These are phyloP conservation scores for Colletotrichum sp. DNA, from an alignment of 2,329 filamentous ascomycete species.

Conservation along the genomic window DNA sequence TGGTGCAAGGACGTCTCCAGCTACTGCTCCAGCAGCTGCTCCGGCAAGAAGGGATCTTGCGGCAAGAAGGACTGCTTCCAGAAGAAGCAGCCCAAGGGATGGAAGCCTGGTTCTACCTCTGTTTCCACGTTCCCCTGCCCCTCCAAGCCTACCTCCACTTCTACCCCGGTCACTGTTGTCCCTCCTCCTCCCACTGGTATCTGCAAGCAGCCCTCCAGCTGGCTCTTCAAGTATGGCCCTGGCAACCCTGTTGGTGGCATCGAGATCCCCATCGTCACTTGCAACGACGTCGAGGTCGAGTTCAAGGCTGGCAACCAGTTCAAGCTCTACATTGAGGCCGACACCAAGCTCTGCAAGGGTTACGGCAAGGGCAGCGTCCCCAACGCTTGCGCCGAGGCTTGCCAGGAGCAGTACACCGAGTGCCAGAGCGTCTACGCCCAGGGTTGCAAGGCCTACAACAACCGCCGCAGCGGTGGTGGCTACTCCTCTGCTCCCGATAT, in stretches of 20 bases:
- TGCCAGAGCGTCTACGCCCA: constrained; percentile 55
- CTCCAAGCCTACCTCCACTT: constrained; percentile 29
- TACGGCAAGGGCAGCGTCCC: constrained; percentile 42
- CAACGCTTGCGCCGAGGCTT: constrained; percentile 56
- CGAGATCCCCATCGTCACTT: constrained; percentile 55
- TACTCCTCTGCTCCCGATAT: constrained; percentile 14
- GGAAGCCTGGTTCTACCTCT: constrained; percentile 31
- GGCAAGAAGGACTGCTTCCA: constrained; percentile 48
- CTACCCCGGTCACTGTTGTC: constrained; percentile 32
- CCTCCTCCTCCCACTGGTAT: constrained; percentile 55
- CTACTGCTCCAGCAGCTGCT: constrained; percentile 48
- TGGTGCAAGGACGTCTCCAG: constrained; percentile 53
- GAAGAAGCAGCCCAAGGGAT: constrained; percentile 43
- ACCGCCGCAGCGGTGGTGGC: constrained; percentile 10
- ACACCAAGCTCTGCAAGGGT: constrained; percentile 46
- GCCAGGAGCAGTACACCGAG: constrained; percentile 55
- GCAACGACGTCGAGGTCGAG: constrained; percentile 55
- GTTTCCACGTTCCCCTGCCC: constrained; percentile 28
- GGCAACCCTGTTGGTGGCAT: constrained; percentile 62
- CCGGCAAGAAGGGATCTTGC: constrained; percentile 35
- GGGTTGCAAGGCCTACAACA: constrained; percentile 44
- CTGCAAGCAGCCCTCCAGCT: constrained; percentile 58
- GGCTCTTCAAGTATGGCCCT: constrained; percentile 70
- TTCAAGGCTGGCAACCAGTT: constrained; percentile 45
- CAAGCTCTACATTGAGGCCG: constrained; percentile 55